A percentile compares a stretch with the other conserved stretches of the same genome.
These are phyloP conservation scores for Cladophialophora carrionii DNA, from an alignment of 2,329 filamentous ascomycete species.

Conservation along the genomic window DNA sequence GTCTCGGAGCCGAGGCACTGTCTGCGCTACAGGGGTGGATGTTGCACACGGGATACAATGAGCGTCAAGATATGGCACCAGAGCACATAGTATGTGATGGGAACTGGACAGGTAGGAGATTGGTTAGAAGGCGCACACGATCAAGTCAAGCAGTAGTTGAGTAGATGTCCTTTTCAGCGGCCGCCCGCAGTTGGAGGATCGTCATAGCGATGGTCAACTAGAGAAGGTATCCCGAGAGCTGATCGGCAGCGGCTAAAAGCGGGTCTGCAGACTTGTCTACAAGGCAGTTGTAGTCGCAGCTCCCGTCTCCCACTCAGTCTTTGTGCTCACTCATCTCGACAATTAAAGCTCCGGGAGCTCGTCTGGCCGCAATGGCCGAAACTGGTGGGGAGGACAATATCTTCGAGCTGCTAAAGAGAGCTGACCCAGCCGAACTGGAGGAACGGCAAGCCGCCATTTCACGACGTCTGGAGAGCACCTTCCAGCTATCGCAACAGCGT, in stretches of 20 bases:
- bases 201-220: background rate
- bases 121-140: background rate
- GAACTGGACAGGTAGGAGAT: background rate
- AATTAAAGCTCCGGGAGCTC: constrained; percentile 2
- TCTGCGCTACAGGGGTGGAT: background rate
- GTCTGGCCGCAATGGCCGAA: constrained; percentile 27
- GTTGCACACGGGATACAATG: background rate
- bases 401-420: constrained; percentile 34
- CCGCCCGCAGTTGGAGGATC: background rate
- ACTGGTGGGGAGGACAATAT: constrained; percentile 29
- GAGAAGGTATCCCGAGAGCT: background rate
- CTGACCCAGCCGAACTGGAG: constrained; percentile 61
- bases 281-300: background rate
- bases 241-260: background rate
- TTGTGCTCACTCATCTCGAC: constrained; percentile 3
- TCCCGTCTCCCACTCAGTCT: background rate
- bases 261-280: background rate
- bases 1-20: background rate
- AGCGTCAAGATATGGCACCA: background rate
- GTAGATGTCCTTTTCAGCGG: background rate
- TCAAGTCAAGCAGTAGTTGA: background rate
- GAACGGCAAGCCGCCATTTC: constrained; percentile 64
- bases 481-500: constrained; percentile 65
- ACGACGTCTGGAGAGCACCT: constrained; percentile 60
- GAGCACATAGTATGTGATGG: background rate